Evolutionary conservation across 2,329 filamentous ascomycete species (phyloP).

Genomic region (Trichoderma asperellum): DNA sequence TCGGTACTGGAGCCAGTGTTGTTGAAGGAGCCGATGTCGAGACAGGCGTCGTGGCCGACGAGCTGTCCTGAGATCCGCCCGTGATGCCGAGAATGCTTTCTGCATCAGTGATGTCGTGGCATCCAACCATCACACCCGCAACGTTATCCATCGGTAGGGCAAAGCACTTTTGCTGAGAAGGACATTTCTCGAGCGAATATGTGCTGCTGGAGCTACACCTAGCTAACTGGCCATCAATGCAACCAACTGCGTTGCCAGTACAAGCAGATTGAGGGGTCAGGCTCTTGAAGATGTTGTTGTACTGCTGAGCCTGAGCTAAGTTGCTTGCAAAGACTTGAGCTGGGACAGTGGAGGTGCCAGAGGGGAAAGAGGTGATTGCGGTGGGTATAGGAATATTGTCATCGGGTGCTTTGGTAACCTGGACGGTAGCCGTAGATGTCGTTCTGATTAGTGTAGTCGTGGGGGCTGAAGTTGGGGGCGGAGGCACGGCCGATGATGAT

Average conservation of each 20-base stretch:
- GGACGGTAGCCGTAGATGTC: slow-evolving; percentile 31
- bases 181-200: slow-evolving; percentile 49
- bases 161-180: slow-evolving; percentile 47
- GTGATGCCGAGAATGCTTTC: slow-evolving; percentile 46
- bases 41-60: neutral
- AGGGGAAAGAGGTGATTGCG: slow-evolving; percentile 41
- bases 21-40: neutral
- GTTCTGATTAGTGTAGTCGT: slow-evolving; percentile 29
- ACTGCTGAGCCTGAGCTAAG: slow-evolving; percentile 48
- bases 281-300: slow-evolving; percentile 53
- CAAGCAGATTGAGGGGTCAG: slow-evolving; percentile 54
- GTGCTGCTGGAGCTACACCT: slow-evolving; percentile 47
- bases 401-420: slow-evolving; percentile 45
- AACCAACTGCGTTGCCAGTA: slow-evolving; percentile 52
- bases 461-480: neutral
- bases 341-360: slow-evolving; percentile 47
- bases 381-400: slow-evolving; percentile 51
- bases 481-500: neutral
- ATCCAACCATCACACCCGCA: slow-evolving; percentile 54
- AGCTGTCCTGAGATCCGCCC: slow-evolving; percentile 17
- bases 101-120: slow-evolving; percentile 48
- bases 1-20: neutral
- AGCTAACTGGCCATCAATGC: slow-evolving; percentile 55
- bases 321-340: slow-evolving; percentile 50
- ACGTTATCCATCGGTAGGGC: slow-evolving; percentile 58